phyloP scores from a whole-genome alignment of 345 rosid genomes.

The Geranium rotundifolium region DNA sequence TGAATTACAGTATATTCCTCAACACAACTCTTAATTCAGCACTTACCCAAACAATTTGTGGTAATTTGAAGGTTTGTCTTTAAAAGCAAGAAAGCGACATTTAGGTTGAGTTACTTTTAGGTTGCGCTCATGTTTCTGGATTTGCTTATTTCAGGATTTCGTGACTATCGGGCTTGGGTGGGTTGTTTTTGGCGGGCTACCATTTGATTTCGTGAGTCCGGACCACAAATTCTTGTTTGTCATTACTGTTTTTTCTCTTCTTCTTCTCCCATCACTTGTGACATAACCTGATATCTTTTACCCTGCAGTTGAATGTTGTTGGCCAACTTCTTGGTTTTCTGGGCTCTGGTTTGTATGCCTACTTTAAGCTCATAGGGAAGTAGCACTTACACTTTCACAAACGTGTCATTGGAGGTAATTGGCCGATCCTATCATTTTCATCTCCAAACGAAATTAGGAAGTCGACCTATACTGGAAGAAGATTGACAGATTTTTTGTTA shows the following conservation, averaged over 20 bases:
- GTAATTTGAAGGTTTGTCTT: conserved; percentile 75
- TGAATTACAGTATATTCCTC: conserved; percentile 86
- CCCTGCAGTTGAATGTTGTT: conserved; percentile 64
- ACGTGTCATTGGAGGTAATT: conserved; percentile 2
- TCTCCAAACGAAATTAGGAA: too few relatives aligned
- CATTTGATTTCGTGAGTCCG: conserved; percentile 71
- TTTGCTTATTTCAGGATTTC: conserved; percentile 48
- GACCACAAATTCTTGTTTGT: neutral
- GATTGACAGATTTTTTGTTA: neutral
- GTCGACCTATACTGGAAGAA: neutral
- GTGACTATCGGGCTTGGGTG: conserved; percentile 91
- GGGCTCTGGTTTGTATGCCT: conserved; percentile 91
- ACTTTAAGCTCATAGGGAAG: conserved; percentile 61
- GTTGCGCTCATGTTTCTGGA: neutral
- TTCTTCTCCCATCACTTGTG: neutral
- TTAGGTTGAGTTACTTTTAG: too few relatives aligned
- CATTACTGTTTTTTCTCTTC: neutral
- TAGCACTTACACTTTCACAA: conserved; percentile 12
- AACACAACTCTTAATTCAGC: conserved; percentile 98
- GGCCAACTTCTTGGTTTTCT: conserved; percentile 85
- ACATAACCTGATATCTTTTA: conserved; percentile 6
- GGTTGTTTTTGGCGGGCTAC: conserved; percentile 87
- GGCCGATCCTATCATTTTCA: neutral
- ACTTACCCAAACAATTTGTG: conserved; percentile 89
- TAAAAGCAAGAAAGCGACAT: too few relatives aligned